Base-by-base conservation (phyloP, 2,329 filamentous ascomycete species). In the Xylaria sp. region DNA sequence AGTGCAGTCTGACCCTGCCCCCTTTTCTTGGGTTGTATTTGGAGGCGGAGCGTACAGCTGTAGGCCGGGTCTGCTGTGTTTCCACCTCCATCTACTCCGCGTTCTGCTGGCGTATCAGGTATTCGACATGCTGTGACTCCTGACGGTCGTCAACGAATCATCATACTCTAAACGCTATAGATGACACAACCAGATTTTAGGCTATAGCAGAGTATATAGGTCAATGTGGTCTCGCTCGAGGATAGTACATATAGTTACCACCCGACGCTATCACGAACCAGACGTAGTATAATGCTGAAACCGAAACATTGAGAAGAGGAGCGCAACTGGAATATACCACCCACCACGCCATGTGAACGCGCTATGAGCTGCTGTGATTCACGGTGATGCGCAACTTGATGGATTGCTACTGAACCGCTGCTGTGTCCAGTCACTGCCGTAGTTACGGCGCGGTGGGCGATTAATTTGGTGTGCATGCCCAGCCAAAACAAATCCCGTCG, bases 381-480 rank as follows among this genome's bases (percentile, higher is more conserved):
- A n/a, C 13, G 15, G 6, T n/a, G 51, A 37, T 50, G 52, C 41
- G 20, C 28, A 32, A n/a, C 61, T 20, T 37, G 20, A 48, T 64
- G 52, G 25, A 56, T 34, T 37, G 5, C 2, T 58, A 8, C 13
- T 13, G 23, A 58, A 46, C 12, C 13, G 23, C 9, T 46, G 34
- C 9, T 41, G 25, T 46, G 56, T 46, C 25, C 39, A 5, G 48
- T 58, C 2, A 15, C 28, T 34, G 3, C 23, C 3, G 23, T 25
- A n/a, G n/a, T 34, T n/a, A 10, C 15, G 15, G 25, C 18, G 39
- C 32, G 48, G 48, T 64, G 56, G 58, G 57, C 18, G 54, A 46
- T 65, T 69, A 61, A 63, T 65, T 62, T 62, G 20, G 37, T 44
- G 18, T 62, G 57, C 62, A 57, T 69, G 46, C 32, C 28, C 20